Percentiles rank a stretch among this genome's conserved stretches.
Conservation (phyloP, 352 stramenopile species). For the Phytophthora pini region DNA sequence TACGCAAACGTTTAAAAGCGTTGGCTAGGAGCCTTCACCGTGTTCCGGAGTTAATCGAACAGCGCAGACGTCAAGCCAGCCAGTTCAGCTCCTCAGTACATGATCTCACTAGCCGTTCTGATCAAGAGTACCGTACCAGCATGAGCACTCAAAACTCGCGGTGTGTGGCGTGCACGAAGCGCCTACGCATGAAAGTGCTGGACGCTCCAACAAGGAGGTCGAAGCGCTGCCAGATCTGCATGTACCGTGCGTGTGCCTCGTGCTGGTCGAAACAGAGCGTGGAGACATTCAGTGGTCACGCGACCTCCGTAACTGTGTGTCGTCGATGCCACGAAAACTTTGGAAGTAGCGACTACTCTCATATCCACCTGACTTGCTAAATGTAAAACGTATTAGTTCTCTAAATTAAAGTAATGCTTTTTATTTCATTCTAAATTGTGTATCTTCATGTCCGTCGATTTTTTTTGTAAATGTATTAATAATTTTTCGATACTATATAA, state of each 20-base stretch:
- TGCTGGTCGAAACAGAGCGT: constrained; percentile 50
- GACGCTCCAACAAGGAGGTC: constrained; percentile 34
- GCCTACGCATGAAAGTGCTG: constrained; percentile 40
- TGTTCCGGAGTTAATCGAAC: constrained; percentile 37
- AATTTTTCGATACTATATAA: no score
- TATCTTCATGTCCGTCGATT: no score
- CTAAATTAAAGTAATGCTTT: no score
- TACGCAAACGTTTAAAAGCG: constrained; percentile 29
- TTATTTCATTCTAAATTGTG: no score
- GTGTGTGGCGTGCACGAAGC: constrained; percentile 57
- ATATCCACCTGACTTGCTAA: constrained; percentile 32
- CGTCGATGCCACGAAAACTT: constrained; percentile 51
- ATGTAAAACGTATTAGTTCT: no score
- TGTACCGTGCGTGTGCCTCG: constrained; percentile 48
- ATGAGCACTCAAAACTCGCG: constrained; percentile 34
- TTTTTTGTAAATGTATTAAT: no score
- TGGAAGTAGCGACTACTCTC: constrained; percentile 44
- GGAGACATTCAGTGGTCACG: constrained; percentile 45
- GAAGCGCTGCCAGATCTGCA: constrained; percentile 54
- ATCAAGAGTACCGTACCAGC: constrained; percentile 10
- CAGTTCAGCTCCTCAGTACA: constrained; percentile 4
- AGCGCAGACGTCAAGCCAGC: constrained; percentile 22
- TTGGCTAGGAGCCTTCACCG: constrained; percentile 40
- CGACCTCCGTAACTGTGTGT: constrained; percentile 42
- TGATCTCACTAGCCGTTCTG: constrained; percentile 19